Percentiles rank a stretch among this genome's conserved stretches.
Conservation (phyloP, 1,139 yeast species). For the Suhomyces guaymorum region DNA sequence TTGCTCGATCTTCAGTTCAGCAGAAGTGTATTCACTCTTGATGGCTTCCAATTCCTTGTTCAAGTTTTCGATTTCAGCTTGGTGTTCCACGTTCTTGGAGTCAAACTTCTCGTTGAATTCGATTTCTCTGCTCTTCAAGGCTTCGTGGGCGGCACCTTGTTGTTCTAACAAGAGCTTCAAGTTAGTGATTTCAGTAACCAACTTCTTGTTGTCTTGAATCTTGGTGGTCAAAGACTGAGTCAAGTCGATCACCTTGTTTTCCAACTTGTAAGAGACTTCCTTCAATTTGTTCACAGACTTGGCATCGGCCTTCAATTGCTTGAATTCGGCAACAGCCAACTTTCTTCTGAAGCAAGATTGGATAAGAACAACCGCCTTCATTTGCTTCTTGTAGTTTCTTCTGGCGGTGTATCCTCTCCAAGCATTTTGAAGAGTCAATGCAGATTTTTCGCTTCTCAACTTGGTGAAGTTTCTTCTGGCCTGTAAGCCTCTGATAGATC, state of each 20-base stretch:
- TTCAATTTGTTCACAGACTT: constrained; percentile 86
- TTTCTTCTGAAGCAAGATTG: constrained; percentile 81
- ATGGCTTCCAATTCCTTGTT: constrained; percentile 59
- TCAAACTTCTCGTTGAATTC: constrained; percentile 52
- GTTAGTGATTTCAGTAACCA: constrained; percentile 61
- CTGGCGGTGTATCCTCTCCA: constrained; percentile 62
- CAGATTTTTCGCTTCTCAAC: constrained; percentile 60
- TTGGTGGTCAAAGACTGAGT: constrained; percentile 80
- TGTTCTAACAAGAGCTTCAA: constrained; percentile 58
- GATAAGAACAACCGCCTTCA: constrained; percentile 61
- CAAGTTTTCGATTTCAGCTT: constrained; percentile 51
- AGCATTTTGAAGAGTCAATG: constrained; percentile 66
- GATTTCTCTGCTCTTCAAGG: constrained; percentile 56
- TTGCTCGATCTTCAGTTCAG: constrained; percentile 63
- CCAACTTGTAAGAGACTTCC: constrained; percentile 89
- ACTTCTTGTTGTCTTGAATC: constrained; percentile 75
- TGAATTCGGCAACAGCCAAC: constrained; percentile 66
- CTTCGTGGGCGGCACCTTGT: constrained; percentile 57
- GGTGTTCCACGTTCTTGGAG: constrained; percentile 49
- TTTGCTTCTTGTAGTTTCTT: constrained; percentile 39
- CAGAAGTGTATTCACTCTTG: constrained; percentile 59
- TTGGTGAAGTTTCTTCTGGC: constrained; percentile 52
- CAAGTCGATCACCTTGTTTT: constrained; percentile 92
- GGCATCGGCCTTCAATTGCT: constrained; percentile 73
- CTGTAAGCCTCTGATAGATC: constrained; percentile 64